A percentile compares a stretch with the other conserved stretches of the same genome.
Evolutionary conservation across 345 rosid genomes (phyloP).

Genomic region (Litchi chinensis): DNA sequence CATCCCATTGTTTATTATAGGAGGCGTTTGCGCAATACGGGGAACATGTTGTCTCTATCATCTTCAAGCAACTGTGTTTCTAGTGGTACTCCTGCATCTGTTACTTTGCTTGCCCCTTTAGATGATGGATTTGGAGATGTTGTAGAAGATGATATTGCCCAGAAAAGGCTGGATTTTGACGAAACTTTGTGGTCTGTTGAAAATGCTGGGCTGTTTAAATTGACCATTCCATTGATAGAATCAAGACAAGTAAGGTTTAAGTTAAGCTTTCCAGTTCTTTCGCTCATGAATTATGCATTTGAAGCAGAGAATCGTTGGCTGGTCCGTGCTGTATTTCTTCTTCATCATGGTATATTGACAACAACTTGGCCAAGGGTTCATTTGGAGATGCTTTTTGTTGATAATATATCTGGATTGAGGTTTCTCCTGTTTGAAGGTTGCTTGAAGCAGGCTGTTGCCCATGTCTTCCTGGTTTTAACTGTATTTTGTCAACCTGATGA

Average conservation of each 20-base stretch:
- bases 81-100: slow-evolving; percentile 20
- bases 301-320: slow-evolving; percentile 45
- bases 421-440: slow-evolving; percentile 78
- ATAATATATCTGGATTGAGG: slow-evolving; percentile 73
- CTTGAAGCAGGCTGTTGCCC: slow-evolving; percentile 65
- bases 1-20: slow-evolving; percentile 79
- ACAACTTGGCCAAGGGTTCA: slow-evolving; percentile 68
- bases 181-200: slow-evolving; percentile 41
- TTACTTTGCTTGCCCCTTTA: slow-evolving; percentile 26
- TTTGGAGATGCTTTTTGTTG: slow-evolving; percentile 86
- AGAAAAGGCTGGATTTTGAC: slow-evolving; percentile 35
- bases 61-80: slow-evolving; percentile 26
- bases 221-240: slow-evolving; percentile 39
- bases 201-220: slow-evolving; percentile 37
- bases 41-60: slow-evolving; percentile 16
- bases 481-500: slow-evolving; percentile 50
- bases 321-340: slow-evolving; percentile 45
- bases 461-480: slow-evolving; percentile 55
- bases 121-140: slow-evolving; percentile 26
- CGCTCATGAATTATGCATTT: slow-evolving; percentile 35
- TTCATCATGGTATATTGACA: slow-evolving; percentile 58
- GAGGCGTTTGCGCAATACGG: slow-evolving; percentile 64
- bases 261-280: slow-evolving; percentile 39
- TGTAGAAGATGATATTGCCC: slow-evolving; percentile 31
- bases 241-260: slow-evolving; percentile 40